Conservation (phyloP, 768 basidiomycete genomes). For the Calocera viscosa region DNA sequence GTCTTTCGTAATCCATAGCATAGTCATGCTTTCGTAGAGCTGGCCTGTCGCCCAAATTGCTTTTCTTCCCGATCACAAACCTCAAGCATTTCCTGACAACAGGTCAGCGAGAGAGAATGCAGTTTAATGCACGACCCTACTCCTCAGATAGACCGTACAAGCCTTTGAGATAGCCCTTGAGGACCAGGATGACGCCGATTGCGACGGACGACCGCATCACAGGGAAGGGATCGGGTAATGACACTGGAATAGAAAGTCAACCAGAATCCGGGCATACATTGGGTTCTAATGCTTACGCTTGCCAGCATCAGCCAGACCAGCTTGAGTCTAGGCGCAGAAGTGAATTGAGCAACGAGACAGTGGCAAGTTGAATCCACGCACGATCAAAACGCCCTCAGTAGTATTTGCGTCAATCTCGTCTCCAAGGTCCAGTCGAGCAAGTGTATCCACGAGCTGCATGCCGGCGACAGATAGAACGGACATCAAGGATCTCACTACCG, state of each 20-base stretch:
- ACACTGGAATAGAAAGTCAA: neutral
- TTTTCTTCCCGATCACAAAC: conserved; percentile 80
- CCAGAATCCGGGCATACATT: neutral
- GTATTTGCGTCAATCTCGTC: conserved; percentile 10
- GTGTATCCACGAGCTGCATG: conserved; percentile 62
- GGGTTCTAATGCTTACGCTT: neutral
- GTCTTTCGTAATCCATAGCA: conserved; percentile 57
- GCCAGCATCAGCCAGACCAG: conserved; percentile 9
- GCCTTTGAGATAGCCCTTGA: conserved; percentile 73
- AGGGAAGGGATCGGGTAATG: neutral
- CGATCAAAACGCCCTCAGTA: conserved; percentile 10
- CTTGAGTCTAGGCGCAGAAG: neutral
- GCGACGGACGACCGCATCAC: conserved; percentile 42
- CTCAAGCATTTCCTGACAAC: conserved; percentile 72
- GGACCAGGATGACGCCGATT: conserved; percentile 71
- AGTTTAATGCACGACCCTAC: conserved; percentile 36
- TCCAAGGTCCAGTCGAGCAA: conserved; percentile 54
- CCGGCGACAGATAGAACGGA: conserved; percentile 64
- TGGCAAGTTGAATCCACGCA: neutral
- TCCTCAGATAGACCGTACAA: conserved; percentile 84
- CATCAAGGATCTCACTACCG: conserved; percentile 70
- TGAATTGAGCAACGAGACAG: neutral
- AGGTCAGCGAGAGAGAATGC: conserved; percentile 4
- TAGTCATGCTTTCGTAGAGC: conserved; percentile 49
- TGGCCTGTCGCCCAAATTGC: conserved; percentile 71